Evolutionary conservation across 1,284 basidiomycete species (phyloP).

Genomic region (Cryptococcus hybrid): DNA sequence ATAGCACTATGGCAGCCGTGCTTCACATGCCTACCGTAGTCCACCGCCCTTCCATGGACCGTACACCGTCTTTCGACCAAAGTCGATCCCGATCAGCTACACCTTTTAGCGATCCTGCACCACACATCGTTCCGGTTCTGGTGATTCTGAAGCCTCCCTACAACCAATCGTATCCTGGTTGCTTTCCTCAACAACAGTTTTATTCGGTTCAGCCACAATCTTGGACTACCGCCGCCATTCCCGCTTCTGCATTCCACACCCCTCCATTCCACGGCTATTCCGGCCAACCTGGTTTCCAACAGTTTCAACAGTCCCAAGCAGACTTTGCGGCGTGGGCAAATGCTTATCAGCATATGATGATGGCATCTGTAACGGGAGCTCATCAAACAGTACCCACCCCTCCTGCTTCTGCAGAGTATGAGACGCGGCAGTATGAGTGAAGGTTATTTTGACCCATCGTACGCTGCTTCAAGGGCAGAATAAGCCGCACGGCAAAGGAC

Average conservation of each 20-base stretch:
- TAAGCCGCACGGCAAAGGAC: not conserved
- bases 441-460: conserved; percentile 3
- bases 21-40: conserved; percentile 33
- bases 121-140: conserved; percentile 24
- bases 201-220: conserved; percentile 16
- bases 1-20: conserved; percentile 41
- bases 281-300: conserved; percentile 29
- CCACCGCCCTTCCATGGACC: conserved; percentile 45
- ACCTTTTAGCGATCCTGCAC: conserved; percentile 25
- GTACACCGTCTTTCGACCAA: conserved; percentile 41
- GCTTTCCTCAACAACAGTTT: conserved; percentile 16
- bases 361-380: conserved; percentile 16
- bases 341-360: conserved; percentile 47
- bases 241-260: conserved; percentile 36
- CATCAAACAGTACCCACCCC: conserved; percentile 20
- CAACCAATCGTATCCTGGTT: conserved; percentile 11
- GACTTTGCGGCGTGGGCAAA: conserved; percentile 48
- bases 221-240: conserved; percentile 27
- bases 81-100: conserved; percentile 28
- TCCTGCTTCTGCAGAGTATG: conserved; percentile 14
- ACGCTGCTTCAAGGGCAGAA: conserved; percentile 3
- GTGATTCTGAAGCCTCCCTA: conserved; percentile 19
- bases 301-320: conserved; percentile 35
- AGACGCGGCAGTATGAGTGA: conserved; percentile 21
- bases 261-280: conserved; percentile 21